Conservation (phyloP, 345 rosid genomes). For the Boechera stricta region DNA sequence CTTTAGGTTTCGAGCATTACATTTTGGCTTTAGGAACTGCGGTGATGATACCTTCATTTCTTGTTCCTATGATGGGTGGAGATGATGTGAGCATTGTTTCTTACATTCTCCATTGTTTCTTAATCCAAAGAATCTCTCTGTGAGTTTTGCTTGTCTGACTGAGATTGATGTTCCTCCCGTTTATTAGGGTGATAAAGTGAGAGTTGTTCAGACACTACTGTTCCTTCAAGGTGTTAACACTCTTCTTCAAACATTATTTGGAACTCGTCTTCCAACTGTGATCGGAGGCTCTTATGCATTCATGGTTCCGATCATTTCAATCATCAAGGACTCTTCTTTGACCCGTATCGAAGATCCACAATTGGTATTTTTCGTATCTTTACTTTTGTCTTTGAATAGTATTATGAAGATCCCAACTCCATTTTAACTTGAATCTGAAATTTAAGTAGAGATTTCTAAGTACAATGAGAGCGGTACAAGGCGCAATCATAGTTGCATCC, state of each 20-base stretch:
- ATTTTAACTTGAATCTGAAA: neutral
- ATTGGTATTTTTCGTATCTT: slow-evolving; percentile 85
- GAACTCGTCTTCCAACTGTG: slow-evolving; percentile 91
- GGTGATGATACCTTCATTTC: slow-evolving; percentile 98
- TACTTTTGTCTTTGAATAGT: neutral
- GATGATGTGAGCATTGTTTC: slow-evolving; percentile 59
- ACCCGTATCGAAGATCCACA: slow-evolving; percentile 70
- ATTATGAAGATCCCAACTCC: neutral
- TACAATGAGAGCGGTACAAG: slow-evolving; percentile 99
- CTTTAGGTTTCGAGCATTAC: slow-evolving; percentile 95
- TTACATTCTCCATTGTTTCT: neutral
- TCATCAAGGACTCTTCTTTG: slow-evolving; percentile 82
- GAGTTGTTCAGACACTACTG: slow-evolving; percentile 90
- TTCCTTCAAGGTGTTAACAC: slow-evolving; percentile 94
- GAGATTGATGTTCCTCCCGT: slow-evolving; percentile 6
- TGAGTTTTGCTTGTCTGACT: slow-evolving; percentile 2
- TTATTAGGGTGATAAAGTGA: slow-evolving; percentile 90
- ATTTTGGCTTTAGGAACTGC: slow-evolving; percentile 96
- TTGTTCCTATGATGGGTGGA: slow-evolving; percentile 98
- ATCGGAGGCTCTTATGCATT: slow-evolving; percentile 96
- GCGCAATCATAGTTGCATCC: slow-evolving; percentile 93
- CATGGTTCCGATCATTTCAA: slow-evolving; percentile 96
- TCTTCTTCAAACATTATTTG: slow-evolving; percentile 88
- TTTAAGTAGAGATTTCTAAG: slow-evolving; percentile 71
- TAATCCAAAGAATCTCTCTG: neutral